Evolutionary conservation across 768 basidiomycete genomes (phyloP), one percentile per base, ranked within the genome.

Genomic region (Boletus tomentosulus): DNA sequence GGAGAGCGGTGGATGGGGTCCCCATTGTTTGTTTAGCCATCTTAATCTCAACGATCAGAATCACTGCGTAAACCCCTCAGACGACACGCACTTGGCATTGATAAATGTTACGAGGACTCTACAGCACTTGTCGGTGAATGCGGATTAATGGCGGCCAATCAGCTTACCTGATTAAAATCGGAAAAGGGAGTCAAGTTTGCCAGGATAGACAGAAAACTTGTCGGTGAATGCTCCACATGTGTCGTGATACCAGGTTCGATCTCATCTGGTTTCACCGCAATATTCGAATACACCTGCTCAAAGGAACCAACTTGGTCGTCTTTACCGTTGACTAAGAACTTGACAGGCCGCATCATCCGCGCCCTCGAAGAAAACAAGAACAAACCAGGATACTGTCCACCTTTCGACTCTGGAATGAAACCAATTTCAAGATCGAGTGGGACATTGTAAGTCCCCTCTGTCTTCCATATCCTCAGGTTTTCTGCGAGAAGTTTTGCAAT

Each of bases 11-110:
- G 31, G 93, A 86, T 2, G 97, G 96, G 19, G 97, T 98, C 27
- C 97, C 97, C 97, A 99, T 99, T 2, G 92, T 89, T 83, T 99
- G 97, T 77, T 99, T 99, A 69, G 95, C 94, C 97, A 99, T 99
- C 87, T 98, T 69, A 51, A 57, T 28, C n/a, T 22, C 15, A 44
- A 44, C 16, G 12, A 28, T 69, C 47, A 60, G 47, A 25, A 25
- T 46, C 41, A 37, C 28, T 31, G 19, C 19, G 41, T 10, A 44
- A 41, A 42, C 15, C n/a, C 30, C 28, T 34, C 15, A 19, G 43
- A 25, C 11, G 27, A 42, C 41, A 60, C 69, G 31, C 63, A 89
- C 89, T 80, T 92, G 92, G 71, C 94, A 97, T 68, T 96, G 89
- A 64, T 93, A 93, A 52, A 93, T 93, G 63, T 93, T 93, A 65